Base-by-base conservation (phyloP, 2,329 filamentous ascomycete genomes). In the Pseudogymnoascus sp. region DNA sequence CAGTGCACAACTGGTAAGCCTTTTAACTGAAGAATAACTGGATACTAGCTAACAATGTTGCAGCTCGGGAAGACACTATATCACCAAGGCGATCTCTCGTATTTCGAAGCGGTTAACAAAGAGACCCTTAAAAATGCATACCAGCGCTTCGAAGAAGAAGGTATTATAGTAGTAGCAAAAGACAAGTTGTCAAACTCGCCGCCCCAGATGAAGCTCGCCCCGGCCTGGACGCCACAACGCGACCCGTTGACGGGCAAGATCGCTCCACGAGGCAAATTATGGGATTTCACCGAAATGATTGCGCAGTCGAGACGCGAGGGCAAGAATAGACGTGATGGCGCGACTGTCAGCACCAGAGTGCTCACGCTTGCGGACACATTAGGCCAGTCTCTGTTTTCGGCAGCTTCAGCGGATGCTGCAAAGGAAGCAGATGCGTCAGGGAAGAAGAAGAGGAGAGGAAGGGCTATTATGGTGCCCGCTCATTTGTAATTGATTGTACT, bases 31-130 rank as follows among this genome's bases (percentile, higher is more conserved):
- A 18, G 62, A n/a, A 43, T 42, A 11, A 6, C 37, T 12, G 16
- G 11, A 21, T 65, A 43, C 65, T 68, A 69, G 28, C 67, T 73
- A 70, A 72, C 56, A 21, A 12, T 40, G 63, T 28, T 53, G 23
- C 69, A 93, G 84, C 85, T 97, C 31, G 95, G 95, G 62, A 97
- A 99, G 77, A 97, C 95, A 0, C 82, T 99, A 1, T 99, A 97
- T 72, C 93, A 99, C 73, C 93, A 99, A 78, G 95, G 95, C 63
- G 95, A 99, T 71, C 84, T 99, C 8, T 93, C 89, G 31, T 99
- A 99, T 77, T 97, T 97, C 69, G 95, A 99, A 77, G 93, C 95
- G 2, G 93, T 99, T 67, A 99, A 99, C 80, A 97, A 97, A 71
- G 93, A 99, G 75, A 96, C 93, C 0, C 83, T 99, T 63, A 96